These are phyloP conservation scores for Bretziella fagacearum DNA, from an alignment of 2,329 filamentous ascomycete species.

Conservation along the genomic window DNA sequence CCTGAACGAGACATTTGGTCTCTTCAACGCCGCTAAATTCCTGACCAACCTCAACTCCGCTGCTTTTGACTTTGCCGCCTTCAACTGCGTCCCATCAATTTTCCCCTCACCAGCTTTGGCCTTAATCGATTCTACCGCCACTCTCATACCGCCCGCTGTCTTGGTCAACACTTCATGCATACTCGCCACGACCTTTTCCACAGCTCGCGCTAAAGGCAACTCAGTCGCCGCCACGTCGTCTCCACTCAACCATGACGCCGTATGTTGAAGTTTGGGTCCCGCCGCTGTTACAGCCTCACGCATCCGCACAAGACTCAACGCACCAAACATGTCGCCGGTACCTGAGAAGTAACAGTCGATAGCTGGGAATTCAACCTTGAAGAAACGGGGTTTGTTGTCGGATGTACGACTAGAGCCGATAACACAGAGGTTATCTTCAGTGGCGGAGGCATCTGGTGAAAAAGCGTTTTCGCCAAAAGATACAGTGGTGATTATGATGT, in stretches of 20 bases:
- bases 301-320: conserved; percentile 71
- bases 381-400: conserved; percentile 55
- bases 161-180: conserved; percentile 74
- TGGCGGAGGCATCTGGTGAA: conserved; percentile 25
- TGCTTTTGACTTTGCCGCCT: conserved; percentile 50
- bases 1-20: conserved; percentile 47
- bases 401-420: conserved; percentile 59
- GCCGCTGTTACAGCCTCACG: conserved; percentile 52
- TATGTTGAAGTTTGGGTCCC: conserved; percentile 29
- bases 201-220: conserved; percentile 66
- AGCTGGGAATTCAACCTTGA: conserved; percentile 70
- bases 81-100: conserved; percentile 35
- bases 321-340: conserved; percentile 97
- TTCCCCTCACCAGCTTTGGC: conserved; percentile 35
- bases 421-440: conserved; percentile 45
- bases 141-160: conserved; percentile 46
- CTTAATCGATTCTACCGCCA: conserved; percentile 26
- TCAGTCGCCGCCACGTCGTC: conserved; percentile 53
- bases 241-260: conserved; percentile 55
- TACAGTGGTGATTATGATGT: conserved; percentile 86
- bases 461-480: too few species aligned
- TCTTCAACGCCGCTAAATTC: conserved; percentile 49
- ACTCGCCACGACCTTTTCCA: conserved; percentile 73
- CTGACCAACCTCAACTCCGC: conserved; percentile 73
- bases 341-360: conserved; percentile 92